Evolutionary conservation across 2,329 filamentous ascomycete species (phyloP).

Genomic region (Berkeleyomyces rouxiae): DNA sequence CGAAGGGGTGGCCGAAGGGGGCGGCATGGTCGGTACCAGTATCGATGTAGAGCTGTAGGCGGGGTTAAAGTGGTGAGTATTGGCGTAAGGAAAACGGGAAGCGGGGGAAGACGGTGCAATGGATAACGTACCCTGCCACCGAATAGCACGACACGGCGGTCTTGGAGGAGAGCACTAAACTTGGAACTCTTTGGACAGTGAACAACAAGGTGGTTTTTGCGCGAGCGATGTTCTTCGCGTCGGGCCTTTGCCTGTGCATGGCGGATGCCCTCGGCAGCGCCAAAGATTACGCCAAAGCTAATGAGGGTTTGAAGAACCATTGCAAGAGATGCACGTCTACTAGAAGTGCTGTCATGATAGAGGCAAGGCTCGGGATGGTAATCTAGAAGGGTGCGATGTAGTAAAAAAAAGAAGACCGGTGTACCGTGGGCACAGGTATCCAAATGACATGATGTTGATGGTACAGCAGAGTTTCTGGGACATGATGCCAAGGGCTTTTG

Average conservation of each 20-base stretch:
- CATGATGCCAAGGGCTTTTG: not conserved
- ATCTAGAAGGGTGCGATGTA: not conserved
- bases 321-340: not conserved
- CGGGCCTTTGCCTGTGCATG: conserved; percentile 29
- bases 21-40: conserved; percentile 20
- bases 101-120: not conserved
- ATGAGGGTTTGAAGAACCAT: conserved; percentile 22
- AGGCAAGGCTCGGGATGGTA: no score
- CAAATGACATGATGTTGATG: not conserved
- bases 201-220: conserved; percentile 31
- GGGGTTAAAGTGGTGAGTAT: not conserved
- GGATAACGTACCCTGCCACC: conserved; percentile 23
- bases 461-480: not conserved
- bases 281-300: conserved; percentile 28
- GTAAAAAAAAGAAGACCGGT: not conserved
- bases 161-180: conserved; percentile 27
- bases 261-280: conserved; percentile 30
- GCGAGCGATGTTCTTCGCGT: conserved; percentile 30
- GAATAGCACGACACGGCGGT: conserved; percentile 28
- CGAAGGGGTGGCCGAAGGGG: conserved; percentile 32
- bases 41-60: conserved; percentile 24
- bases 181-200: conserved; percentile 31
- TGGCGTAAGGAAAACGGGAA: not conserved
- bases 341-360: not conserved
- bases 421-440: not conserved